phyloP scores from a whole-genome alignment of 2,329 filamentous ascomycete genomes.

The Penicillium frequentans region DNA sequence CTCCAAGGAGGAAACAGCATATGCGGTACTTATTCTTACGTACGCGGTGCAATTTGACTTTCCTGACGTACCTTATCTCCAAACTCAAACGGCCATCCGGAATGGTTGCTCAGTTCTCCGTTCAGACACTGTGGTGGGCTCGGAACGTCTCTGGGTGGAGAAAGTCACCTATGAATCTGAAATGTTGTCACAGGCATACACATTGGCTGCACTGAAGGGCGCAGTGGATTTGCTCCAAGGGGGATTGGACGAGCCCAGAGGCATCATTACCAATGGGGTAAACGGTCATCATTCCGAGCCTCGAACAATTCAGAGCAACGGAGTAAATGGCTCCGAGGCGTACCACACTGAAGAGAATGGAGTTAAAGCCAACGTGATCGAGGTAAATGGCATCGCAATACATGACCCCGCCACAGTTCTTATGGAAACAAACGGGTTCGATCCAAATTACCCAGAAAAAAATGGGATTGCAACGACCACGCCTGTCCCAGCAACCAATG shows the following conservation, averaged over 20 bases:
- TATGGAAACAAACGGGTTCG: too few relatives aligned
- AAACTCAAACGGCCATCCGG: not conserved
- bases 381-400: not conserved
- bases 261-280: not conserved
- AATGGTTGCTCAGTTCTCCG: not conserved
- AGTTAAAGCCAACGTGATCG: not conserved
- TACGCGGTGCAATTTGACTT: not conserved
- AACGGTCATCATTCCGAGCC: not conserved
- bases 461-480: too few relatives aligned
- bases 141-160: constrained; percentile 22
- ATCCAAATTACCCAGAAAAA: too few relatives aligned
- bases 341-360: not conserved
- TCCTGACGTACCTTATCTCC: not conserved
- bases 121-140: not conserved
- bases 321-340: not conserved
- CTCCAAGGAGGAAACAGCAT: constrained; percentile 22
- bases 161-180: constrained; percentile 23
- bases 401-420: not conserved
- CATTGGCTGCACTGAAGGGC: constrained; percentile 26
- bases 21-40: constrained; percentile 16
- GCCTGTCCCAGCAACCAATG: too few relatives aligned
- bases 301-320: not conserved
- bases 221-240: not conserved
- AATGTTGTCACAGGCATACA: constrained; percentile 25
- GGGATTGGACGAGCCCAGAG: not conserved